phyloP scores from a whole-genome alignment of 139 green algal genomes.

The Chlamydomonas sp. region DNA sequence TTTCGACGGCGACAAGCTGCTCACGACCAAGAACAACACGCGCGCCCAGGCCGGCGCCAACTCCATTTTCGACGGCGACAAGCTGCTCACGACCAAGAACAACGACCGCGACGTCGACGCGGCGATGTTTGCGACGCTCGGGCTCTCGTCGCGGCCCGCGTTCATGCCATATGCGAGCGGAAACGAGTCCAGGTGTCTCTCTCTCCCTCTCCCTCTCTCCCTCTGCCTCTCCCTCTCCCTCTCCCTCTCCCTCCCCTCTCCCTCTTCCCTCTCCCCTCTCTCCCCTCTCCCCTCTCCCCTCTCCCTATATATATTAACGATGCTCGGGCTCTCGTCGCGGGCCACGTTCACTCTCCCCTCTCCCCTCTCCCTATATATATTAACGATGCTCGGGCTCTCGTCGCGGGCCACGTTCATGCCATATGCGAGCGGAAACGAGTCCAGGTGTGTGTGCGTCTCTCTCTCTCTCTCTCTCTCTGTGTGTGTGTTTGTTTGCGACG shows the following conservation, averaged over 20 bases:
- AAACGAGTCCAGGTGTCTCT: conserved; percentile 40
- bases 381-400: conserved; percentile 71
- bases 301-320: too few species aligned
- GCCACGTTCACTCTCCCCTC: too few species aligned
- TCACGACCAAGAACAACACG: conserved; percentile 98
- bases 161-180: conserved; percentile 74
- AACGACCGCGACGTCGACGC: conserved; percentile 70
- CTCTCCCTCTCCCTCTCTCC: too few species aligned
- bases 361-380: too few species aligned
- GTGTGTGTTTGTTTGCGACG: conserved; percentile 86
- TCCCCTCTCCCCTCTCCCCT: too few species aligned
- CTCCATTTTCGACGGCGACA: conserved; percentile 97
- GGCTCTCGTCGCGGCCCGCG: conserved; percentile 65
- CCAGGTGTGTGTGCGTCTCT: too few species aligned
- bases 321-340: conserved; percentile 63
- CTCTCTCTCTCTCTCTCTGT: too few species aligned
- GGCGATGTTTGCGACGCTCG: conserved; percentile 78
- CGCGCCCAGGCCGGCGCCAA: conserved; percentile 97
- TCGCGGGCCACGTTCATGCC: conserved; percentile 72
- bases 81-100: conserved; percentile 96
- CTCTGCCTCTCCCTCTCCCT: too few species aligned
- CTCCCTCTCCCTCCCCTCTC: too few species aligned
- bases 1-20: conserved; percentile 96
- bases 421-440: conserved; percentile 60
- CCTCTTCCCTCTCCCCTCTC: too few species aligned